A percentile compares a stretch with the other conserved stretches of the same genome.
Conservation (phyloP, 83 land plant genomes). For the Picea engelmannii region DNA sequence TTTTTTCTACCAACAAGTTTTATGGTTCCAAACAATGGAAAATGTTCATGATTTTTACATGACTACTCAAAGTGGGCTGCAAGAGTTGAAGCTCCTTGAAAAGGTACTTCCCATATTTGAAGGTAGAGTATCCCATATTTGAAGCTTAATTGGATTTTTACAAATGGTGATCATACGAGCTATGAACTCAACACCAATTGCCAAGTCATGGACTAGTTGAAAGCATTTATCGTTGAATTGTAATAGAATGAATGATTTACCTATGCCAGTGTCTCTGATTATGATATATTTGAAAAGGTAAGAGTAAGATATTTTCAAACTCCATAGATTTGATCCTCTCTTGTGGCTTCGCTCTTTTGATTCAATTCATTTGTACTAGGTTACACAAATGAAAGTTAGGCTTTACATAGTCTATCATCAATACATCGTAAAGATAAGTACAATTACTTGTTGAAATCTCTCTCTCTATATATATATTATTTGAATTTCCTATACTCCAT, state of each 20-base stretch:
- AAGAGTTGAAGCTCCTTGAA: conserved; percentile 53
- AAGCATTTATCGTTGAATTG: conserved; percentile 23
- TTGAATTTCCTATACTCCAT: no score
- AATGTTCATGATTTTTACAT: conserved; percentile 22
- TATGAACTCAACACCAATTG: conserved; percentile 25
- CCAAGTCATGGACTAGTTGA: conserved; percentile 26
- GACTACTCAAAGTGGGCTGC: conserved; percentile 50
- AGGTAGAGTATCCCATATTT: conserved; percentile 20
- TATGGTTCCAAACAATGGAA: conserved; percentile 33
- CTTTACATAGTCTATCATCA: no score
- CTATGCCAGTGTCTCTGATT: background rate
- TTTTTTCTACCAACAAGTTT: conserved; percentile 25
- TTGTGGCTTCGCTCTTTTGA: no score
- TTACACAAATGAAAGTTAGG: no score
- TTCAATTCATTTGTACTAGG: no score
- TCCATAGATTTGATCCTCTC: no score
- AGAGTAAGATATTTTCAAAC: no score
- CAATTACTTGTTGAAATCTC: no score
- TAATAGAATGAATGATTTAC: conserved; percentile 24
- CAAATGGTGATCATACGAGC: conserved; percentile 26
- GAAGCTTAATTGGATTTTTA: conserved; percentile 22
- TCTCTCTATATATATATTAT: no score
- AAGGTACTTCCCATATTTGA: conserved; percentile 28
- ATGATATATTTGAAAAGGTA: no score
- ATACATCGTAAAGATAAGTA: no score